These are phyloP conservation scores for Exophiala xenobiotica DNA, from an alignment of 2,329 filamentous ascomycete species.

Conservation along the genomic window DNA sequence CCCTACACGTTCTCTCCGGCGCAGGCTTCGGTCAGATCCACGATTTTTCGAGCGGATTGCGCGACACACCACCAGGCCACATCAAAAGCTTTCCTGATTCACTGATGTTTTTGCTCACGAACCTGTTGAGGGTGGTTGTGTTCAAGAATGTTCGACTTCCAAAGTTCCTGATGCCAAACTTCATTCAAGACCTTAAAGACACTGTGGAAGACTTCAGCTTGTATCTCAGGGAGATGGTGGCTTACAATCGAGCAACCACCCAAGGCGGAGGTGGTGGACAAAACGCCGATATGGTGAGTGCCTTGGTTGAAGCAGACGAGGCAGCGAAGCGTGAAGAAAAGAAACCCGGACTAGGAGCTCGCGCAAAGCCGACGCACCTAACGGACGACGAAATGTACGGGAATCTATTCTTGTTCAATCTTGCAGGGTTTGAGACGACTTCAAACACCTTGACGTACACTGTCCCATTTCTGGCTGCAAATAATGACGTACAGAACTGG, in stretches of 20 bases:
- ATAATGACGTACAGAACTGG: slow-evolving; percentile 49
- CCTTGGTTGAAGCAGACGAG: slow-evolving; percentile 28
- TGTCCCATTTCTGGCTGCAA: slow-evolving; percentile 44
- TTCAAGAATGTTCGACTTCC: slow-evolving; percentile 13
- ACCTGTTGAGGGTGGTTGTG: slow-evolving; percentile 22
- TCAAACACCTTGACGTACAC: slow-evolving; percentile 47
- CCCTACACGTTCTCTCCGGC: slow-evolving; percentile 27
- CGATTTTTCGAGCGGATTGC: slow-evolving; percentile 19
- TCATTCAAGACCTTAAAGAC: slow-evolving; percentile 14
- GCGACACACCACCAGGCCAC: slow-evolving; percentile 13
- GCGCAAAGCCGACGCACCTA: slow-evolving; percentile 27
- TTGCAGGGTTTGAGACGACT: slow-evolving; percentile 54
- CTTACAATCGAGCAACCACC: slow-evolving; percentile 8
- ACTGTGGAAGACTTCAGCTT: slow-evolving; percentile 23
- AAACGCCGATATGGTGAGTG: slow-evolving; percentile 23
- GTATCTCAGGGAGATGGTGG: slow-evolving; percentile 27
- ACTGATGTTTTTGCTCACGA: slow-evolving; percentile 20
- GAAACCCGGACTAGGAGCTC: slow-evolving; percentile 40
- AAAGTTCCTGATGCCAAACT: slow-evolving; percentile 14
- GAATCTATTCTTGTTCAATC: slow-evolving; percentile 50
- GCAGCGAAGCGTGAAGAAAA: slow-evolving; percentile 34
- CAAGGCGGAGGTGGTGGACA: slow-evolving; percentile 8
- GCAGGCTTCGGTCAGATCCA: slow-evolving; percentile 28
- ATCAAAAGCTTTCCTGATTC: slow-evolving; percentile 27
- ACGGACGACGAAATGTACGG: slow-evolving; percentile 49